Base-by-base conservation (phyloP, 768 basidiomycete species). In the Mycena amicta region DNA sequence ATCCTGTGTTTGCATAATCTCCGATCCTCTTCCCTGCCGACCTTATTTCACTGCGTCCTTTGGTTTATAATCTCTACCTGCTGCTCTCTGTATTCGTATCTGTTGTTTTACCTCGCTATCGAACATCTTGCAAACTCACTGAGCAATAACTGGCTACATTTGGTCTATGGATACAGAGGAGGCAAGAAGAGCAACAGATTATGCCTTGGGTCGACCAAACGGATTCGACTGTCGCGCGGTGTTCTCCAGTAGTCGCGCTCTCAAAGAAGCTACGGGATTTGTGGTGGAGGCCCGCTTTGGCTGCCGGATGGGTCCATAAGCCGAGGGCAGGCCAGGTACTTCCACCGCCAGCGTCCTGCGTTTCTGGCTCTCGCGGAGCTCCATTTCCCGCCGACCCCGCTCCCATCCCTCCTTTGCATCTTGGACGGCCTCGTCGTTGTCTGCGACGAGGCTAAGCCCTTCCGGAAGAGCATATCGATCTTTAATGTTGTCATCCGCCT, bases 391-490 rank as follows among this genome's bases (percentile, higher is more conserved):
- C 66, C 82, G 78, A 30, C 78, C 83, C 68, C 70, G 77, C 53
- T 72, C 70, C 88, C 91, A 90, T 65, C 83, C 78, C 54, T 81
- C 77, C 55, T 83, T 85, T 15, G 90, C 92, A 53, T 83, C 82
- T 31, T 81, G 73, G 57, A 76, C 79, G 16, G 79, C 77, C 52
- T 81, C 80, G n/a, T 82, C 82, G 51, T 88, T 85, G 41, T 88
- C 88, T 54, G 80, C 84, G 3, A 89, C 73, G 4, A 97, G 80
- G 33, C 72, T 78, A 47, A 98, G 73, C 3, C 81, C 77, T 53
- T 84, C 81, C 2, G 90, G 89, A 16, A 99, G 73, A 1, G 86
- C 95, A 73, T 93, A 97, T 62, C 83, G 80, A 26, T 78, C 84
- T 68, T 87, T 89, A 50, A 98, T 74, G 8, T 71, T 74, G 47